Evolutionary conservation across 306 rosid genomes (phyloP).

Genomic region (Vigna trinervia): DNA sequence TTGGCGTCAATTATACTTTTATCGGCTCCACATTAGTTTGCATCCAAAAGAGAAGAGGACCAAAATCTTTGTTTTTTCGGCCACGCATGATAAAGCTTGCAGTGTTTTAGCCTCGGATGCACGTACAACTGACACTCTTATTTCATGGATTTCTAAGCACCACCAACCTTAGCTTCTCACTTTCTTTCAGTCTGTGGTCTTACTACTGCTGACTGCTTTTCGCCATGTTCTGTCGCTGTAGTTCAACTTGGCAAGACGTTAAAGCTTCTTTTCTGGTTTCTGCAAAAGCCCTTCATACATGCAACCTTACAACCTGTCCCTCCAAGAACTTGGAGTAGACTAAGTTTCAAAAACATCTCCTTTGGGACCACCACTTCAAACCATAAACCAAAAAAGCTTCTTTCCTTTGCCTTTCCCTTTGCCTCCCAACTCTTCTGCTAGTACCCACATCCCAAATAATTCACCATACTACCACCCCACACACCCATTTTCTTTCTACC

Average conservation of each 20-base stretch:
- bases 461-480: conserved; percentile 8
- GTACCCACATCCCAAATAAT: conserved; percentile 39
- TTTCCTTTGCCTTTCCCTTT: neutral
- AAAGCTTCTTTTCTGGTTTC: conserved; percentile 43
- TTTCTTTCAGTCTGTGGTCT: conserved; percentile 26
- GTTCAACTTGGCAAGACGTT: conserved; percentile 46
- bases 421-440: conserved; percentile 9
- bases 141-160: conserved; percentile 1
- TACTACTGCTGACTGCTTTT: conserved; percentile 25
- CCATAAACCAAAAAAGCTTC: conserved; percentile 26
- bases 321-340: conserved; percentile 38
- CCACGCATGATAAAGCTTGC: conserved; percentile 27
- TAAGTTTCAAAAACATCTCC: conserved; percentile 31
- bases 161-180: conserved; percentile 19
- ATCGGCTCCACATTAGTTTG: conserved; percentile 1
- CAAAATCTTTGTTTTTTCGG: conserved; percentile 25
- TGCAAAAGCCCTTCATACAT: conserved; percentile 39
- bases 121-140: conserved; percentile 50
- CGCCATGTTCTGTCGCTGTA: conserved; percentile 53
- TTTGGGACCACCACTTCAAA: conserved; percentile 35
- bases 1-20: conserved; percentile 29
- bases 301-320: conserved; percentile 21
- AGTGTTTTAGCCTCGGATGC: conserved; percentile 25
- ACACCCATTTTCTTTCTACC: conserved; percentile 3
- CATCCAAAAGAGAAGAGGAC: conserved; percentile 20